Conservation (phyloP, 495 filamentous ascomycete genomes). For the Extremus antarcticus region DNA sequence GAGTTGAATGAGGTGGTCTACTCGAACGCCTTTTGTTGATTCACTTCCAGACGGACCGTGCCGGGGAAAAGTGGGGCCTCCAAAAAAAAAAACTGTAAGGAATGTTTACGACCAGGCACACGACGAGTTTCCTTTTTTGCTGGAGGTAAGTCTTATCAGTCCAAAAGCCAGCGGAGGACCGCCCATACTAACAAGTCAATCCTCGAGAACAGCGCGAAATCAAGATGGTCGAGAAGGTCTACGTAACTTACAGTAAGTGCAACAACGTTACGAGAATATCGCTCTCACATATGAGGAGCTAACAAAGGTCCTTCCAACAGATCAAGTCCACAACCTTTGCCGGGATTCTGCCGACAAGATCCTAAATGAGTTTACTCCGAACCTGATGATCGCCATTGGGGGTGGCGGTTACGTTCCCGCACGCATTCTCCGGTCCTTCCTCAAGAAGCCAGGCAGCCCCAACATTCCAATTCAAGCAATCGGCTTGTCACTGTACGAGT, state of each 20-base stretch:
- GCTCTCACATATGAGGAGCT: slow-evolving; percentile 37
- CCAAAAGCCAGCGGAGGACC: no score
- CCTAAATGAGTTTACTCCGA: slow-evolving; percentile 72
- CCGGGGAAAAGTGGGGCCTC: neutral
- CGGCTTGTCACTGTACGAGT: slow-evolving; percentile 92
- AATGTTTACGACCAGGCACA: neutral
- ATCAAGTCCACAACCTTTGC: slow-evolving; percentile 85
- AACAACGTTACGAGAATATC: neutral
- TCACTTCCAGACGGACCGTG: neutral
- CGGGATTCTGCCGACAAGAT: slow-evolving; percentile 70
- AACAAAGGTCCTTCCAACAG: neutral
- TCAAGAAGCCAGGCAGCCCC: slow-evolving; percentile 73
- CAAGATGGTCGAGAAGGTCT: slow-evolving; percentile 79
- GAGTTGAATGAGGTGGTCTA: no score
- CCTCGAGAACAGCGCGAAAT: no score
- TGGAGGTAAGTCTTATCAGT: neutral
- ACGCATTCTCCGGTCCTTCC: slow-evolving; percentile 93
- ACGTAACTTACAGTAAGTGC: slow-evolving; percentile 89
- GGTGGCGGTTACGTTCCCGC: slow-evolving; percentile 96
- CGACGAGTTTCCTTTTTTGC: neutral
- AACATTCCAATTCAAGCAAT: slow-evolving; percentile 99
- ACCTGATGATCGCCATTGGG: slow-evolving; percentile 97
- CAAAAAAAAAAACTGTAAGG: neutral
- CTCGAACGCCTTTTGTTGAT: no score
- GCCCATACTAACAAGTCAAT: no score